Evolutionary conservation across 768 basidiomycete species (phyloP), one percentile per base, ranked within the genome.

Genomic region (Suillus spraguei): DNA sequence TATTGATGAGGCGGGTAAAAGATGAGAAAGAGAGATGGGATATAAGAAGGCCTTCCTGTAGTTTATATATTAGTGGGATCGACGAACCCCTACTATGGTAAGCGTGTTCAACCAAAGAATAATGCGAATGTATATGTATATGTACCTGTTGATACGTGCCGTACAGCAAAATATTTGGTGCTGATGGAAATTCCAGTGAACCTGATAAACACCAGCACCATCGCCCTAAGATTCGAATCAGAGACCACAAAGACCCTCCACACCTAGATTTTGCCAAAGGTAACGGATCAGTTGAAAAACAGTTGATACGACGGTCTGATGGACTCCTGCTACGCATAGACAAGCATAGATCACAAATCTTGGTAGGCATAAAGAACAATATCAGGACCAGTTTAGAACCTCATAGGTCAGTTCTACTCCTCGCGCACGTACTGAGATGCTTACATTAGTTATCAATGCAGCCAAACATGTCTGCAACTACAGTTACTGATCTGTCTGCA

Each of bases 401-500:
- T 13, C 2, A 38, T 38, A 11, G 38, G 38, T 38, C 38, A 38
- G 54, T 14, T 38, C 16, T 22, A 38, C 35, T 9, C 36, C n/a
- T n/a, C 35, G 14, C 8, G 22, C 10, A 17, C n/a, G 16, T 5
- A 55, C 16, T 24, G n/a, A 8, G 36, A 55, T 22, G 14, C 54
- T 24, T 22, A 38, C 36, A 55, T 22, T 38, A 14, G 38, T 8
- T 7, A 38, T 14, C 13, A 22, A 22, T 38, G n/a, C 53, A 55
- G 53, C n/a, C n/a, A 36, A 38, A 55, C 6, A 38, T 24, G 54
- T 36, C 54, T 22, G 53, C n/a, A 36, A 14, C 49, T 16, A 41
- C 9, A 28, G 53, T 33, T 24, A 20, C 32, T 16, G 41, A 68
- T 22, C 9, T 35, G 39, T 35, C 67, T 32, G n/a, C 35, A 4